Percentiles rank a stretch among this genome's conserved stretches.
These are phyloP conservation scores for Candida vartiovaarae DNA, from an alignment of 805 yeast genomes.

Conservation along the genomic window DNA sequence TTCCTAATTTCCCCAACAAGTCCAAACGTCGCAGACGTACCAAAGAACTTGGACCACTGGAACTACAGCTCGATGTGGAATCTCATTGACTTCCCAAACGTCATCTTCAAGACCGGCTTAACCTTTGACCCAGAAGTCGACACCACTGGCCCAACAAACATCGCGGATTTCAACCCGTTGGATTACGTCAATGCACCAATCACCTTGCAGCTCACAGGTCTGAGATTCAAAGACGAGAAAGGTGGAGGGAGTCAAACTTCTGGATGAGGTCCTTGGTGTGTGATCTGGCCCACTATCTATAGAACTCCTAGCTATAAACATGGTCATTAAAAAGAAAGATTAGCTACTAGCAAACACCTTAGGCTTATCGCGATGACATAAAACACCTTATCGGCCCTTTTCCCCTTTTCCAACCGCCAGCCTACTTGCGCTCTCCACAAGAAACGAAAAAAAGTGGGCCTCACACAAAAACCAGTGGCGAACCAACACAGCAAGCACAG, in stretches of 20 bases:
- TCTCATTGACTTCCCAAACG: conserved; percentile 63
- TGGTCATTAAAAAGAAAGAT: too few species aligned
- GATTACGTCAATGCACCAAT: conserved; percentile 38
- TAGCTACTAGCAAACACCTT: too few species aligned
- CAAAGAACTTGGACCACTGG: conserved; percentile 64
- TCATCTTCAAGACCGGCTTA: conserved; percentile 57
- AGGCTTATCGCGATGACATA: too few species aligned
- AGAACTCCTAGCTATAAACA: too few species aligned
- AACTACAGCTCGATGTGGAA: conserved; percentile 73
- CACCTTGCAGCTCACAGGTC: conserved; percentile 42
- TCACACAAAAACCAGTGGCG: background rate
- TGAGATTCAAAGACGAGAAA: conserved; percentile 43
- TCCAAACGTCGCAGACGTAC: conserved; percentile 63
- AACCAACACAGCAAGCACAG: background rate
- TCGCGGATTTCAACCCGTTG: conserved; percentile 21
- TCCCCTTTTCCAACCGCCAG: background rate
- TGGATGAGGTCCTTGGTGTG: conserved; percentile 26
- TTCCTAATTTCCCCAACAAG: conserved; percentile 61
- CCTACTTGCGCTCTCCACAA: background rate
- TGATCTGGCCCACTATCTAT: background rate
- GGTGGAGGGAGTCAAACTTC: conserved; percentile 38
- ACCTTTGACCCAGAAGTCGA: conserved; percentile 51
- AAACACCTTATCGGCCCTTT: background rate
- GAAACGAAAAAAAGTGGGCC: too few species aligned
- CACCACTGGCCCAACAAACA: conserved; percentile 30